Evolutionary conservation across 1,284 basidiomycete species (phyloP).

Genomic region (Trametes polyzona): DNA sequence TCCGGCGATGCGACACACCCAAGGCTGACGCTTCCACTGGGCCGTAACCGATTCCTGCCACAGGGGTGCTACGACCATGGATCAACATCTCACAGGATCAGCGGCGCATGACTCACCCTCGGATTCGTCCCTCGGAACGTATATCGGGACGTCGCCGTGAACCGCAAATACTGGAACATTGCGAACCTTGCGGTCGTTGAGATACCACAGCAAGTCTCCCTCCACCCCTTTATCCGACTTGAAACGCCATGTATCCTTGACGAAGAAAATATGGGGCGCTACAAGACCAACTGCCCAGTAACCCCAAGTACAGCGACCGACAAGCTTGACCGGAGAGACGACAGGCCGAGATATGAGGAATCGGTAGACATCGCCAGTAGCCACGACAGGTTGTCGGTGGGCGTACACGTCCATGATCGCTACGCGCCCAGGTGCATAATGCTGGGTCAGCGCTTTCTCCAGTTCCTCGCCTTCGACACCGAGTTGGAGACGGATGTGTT

Average conservation of each 20-base stretch:
- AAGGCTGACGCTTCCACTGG: no score
- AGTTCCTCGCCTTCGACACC: conserved; percentile 1
- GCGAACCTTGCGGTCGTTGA: neutral
- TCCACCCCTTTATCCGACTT: neutral
- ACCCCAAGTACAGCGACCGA: conserved; percentile 6
- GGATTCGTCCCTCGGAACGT: no score
- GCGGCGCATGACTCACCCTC: no score
- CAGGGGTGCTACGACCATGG: no score
- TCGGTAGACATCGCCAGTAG: no score
- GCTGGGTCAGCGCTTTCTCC: neutral
- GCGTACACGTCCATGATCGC: neutral
- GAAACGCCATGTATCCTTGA: conserved; percentile 3
- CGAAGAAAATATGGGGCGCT: neutral
- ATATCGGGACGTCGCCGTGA: neutral
- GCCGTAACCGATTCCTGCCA: no score
- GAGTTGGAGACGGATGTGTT: conserved; percentile 1
- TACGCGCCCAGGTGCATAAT: conserved; percentile 1
- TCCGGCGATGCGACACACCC: neutral
- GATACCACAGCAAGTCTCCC: neutral
- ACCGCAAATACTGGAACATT: neutral
- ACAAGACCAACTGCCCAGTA: conserved; percentile 6
- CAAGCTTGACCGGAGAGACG: neutral
- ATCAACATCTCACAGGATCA: no score
- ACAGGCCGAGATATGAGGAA: conserved; percentile 5
- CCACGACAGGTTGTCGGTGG: no score